A percentile compares a stretch with the other conserved stretches of the same genome.
Evolutionary conservation across 139 green algal genomes (phyloP).

Genomic region (Chlamydomonas sphaeroides): DNA sequence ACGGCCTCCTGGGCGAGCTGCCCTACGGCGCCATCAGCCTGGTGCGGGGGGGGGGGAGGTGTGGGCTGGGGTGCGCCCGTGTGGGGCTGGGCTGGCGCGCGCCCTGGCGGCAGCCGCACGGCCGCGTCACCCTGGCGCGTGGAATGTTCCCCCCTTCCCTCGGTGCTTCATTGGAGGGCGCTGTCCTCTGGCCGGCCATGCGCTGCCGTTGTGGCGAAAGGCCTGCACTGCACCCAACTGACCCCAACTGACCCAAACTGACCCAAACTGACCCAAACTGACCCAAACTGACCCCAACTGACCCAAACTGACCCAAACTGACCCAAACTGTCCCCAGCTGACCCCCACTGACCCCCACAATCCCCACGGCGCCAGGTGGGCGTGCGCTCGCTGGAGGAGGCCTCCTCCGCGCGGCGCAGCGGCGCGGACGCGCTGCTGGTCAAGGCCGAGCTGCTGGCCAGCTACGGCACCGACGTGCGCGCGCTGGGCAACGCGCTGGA

Average conservation of each 20-base stretch:
- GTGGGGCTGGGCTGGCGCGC: no score
- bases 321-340: neutral
- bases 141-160: no score
- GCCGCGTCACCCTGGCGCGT: no score
- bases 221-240: no score
- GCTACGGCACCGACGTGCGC: constrained; percentile 16
- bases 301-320: no score
- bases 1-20: constrained; percentile 74
- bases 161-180: no score
- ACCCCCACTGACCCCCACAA: constrained; percentile 9
- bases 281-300: no score
- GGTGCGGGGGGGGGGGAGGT: constrained; percentile 17
- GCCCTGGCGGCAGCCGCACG: no score
- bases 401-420: constrained; percentile 57
- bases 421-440: constrained; percentile 80
- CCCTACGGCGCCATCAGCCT: constrained; percentile 68
- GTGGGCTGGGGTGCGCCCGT: neutral
- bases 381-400: constrained; percentile 67
- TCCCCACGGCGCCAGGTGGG: constrained; percentile 61
- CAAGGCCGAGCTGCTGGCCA: constrained; percentile 72
- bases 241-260: no score
- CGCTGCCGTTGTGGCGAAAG: no score
- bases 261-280: no score
- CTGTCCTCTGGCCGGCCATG: no score
- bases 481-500: constrained; percentile 12